Evolutionary conservation across 306 rosid genomes (phyloP).

Genomic region (Sesbania bispinosa): DNA sequence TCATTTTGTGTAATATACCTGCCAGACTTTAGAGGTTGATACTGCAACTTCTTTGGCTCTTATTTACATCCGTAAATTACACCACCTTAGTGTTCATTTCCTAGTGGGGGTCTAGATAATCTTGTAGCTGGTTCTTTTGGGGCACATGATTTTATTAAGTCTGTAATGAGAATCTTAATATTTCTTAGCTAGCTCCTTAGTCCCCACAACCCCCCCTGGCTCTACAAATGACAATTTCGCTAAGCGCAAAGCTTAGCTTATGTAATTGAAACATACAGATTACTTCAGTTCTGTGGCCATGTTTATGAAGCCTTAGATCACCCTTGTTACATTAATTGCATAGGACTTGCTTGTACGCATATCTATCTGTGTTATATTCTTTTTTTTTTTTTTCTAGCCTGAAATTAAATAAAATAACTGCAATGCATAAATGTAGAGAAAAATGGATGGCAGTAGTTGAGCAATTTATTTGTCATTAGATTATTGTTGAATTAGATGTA

Average conservation of each 20-base stretch:
- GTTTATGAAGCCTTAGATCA: neutral
- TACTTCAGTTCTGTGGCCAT: neutral
- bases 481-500: too few species aligned
- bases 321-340: neutral
- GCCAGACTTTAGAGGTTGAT: slow-evolving; percentile 28
- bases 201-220: slow-evolving; percentile 1
- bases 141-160: slow-evolving; percentile 17
- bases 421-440: neutral
- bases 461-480: neutral
- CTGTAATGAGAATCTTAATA: slow-evolving; percentile 25
- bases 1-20: slow-evolving; percentile 31
- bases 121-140: slow-evolving; percentile 15
- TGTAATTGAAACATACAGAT: slow-evolving; percentile 31
- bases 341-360: neutral
- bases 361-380: neutral
- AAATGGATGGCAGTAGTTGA: neutral
- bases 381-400: neutral
- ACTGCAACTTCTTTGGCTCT: slow-evolving; percentile 27
- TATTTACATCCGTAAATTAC: slow-evolving; percentile 25
- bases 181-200: slow-evolving; percentile 22
- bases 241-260: slow-evolving; percentile 33
- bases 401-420: neutral
- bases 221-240: slow-evolving; percentile 16
- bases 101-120: slow-evolving; percentile 18
- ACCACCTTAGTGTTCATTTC: slow-evolving; percentile 41